Percentiles rank a stretch among this genome's conserved stretches.
These are phyloP conservation scores for Candida loeiensis DNA, from an alignment of 805 yeast genomes.

Conservation along the genomic window DNA sequence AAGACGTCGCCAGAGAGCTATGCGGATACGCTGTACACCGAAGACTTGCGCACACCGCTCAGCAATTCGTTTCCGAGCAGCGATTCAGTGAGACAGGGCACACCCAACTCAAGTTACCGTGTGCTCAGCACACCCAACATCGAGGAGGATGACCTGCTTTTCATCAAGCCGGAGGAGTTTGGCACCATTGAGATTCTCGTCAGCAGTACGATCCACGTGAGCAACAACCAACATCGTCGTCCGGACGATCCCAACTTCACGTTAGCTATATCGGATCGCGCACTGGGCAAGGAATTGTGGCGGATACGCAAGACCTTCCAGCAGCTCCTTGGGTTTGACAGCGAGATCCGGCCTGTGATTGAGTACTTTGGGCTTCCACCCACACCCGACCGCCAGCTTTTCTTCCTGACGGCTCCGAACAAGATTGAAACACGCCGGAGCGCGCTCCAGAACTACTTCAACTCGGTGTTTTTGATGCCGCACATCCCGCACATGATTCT, in stretches of 20 bases:
- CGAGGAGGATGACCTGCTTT: conserved; percentile 33
- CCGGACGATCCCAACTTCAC: conserved; percentile 58
- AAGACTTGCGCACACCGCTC: neutral
- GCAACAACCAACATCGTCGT: conserved; percentile 36
- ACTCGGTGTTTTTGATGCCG: conserved; percentile 53
- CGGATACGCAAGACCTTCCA: conserved; percentile 60
- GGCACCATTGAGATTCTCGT: conserved; percentile 47
- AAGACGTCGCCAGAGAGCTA: neutral
- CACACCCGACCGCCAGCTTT: conserved; percentile 62
- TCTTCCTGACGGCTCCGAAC: conserved; percentile 55
- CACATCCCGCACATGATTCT: conserved; percentile 53
- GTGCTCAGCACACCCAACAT: conserved; percentile 4
- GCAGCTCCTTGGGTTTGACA: conserved; percentile 61
- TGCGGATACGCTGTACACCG: neutral
- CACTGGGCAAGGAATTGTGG: conserved; percentile 67
- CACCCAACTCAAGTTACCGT: neutral
- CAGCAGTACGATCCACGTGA: conserved; percentile 42
- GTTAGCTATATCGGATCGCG: conserved; percentile 61
- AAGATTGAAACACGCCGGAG: conserved; percentile 61
- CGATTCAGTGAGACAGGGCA: neutral
- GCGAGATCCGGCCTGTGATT: conserved; percentile 49
- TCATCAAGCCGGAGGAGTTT: conserved; percentile 58
- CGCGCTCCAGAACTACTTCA: conserved; percentile 56
- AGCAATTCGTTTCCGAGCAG: neutral
- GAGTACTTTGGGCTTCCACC: conserved; percentile 55